Conservation (phyloP, 2,329 filamentous ascomycete species). For the Venturia effusa region DNA sequence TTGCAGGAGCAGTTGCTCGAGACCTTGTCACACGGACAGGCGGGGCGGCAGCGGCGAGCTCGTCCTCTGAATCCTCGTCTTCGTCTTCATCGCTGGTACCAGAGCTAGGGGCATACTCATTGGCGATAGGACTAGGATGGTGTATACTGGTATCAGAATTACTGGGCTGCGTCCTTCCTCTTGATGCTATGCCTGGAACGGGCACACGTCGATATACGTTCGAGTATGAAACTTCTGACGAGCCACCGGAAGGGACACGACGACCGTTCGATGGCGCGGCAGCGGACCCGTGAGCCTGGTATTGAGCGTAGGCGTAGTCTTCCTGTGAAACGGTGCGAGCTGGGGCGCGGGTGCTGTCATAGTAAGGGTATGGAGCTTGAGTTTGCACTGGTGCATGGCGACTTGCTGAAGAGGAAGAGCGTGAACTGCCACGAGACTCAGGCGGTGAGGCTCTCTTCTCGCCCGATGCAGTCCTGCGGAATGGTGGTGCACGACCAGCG, state of each 20-base stretch:
- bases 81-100: conserved; percentile 7
- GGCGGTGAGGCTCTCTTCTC: neutral
- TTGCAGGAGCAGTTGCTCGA: neutral
- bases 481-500: neutral
- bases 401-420: neutral
- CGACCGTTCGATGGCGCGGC: neutral
- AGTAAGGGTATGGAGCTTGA: conserved; percentile 5
- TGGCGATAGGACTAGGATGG: conserved; percentile 2
- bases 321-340: neutral
- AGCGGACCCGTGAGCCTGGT: neutral
- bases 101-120: conserved; percentile 9
- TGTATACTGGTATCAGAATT: conserved; percentile 18
- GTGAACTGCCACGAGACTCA: conserved; percentile 6
- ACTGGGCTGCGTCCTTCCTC: conserved; percentile 15
- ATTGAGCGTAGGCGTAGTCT: neutral
- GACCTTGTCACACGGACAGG: neutral
- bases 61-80: conserved; percentile 6
- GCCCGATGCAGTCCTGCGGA: conserved; percentile 3
- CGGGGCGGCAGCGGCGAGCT: conserved; percentile 2
- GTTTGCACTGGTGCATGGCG: neutral
- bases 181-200: conserved; percentile 16
- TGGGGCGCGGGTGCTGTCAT: neutral
- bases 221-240: conserved; percentile 12
- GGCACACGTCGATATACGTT: conserved; percentile 26
- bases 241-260: conserved; percentile 10